phyloP scores from a whole-genome alignment of 2,329 filamentous ascomycete genomes.

The Trichoderma arundinaceum region DNA sequence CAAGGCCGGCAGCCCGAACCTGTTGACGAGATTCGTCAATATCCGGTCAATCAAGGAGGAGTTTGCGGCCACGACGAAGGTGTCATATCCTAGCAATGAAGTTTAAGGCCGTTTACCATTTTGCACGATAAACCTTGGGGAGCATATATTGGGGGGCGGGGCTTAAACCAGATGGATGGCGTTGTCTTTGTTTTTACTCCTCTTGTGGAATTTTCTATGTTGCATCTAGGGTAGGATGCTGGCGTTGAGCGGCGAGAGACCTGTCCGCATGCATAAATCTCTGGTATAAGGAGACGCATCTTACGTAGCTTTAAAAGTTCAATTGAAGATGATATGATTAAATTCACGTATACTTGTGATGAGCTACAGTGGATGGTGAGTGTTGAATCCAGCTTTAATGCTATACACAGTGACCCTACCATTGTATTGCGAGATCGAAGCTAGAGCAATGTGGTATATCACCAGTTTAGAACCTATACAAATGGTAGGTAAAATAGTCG shows the following conservation, averaged over 20 bases:
- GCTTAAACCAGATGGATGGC: conserved; percentile 6
- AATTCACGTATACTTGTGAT: background rate
- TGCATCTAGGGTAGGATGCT: conserved; percentile 18
- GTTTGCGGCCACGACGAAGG: conserved; percentile 66
- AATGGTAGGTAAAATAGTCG: too few relatives aligned
- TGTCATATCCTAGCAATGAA: conserved; percentile 76
- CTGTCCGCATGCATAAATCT: conserved; percentile 1
- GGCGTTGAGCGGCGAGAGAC: conserved; percentile 12
- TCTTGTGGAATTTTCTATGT: background rate
- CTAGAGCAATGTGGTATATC: too few relatives aligned
- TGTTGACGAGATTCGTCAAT: conserved; percentile 70
- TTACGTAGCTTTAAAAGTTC: background rate
- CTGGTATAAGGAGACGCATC: background rate
- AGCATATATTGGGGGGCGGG: background rate
- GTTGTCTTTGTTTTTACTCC: background rate
- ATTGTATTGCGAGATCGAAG: background rate
- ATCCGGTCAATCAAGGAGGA: conserved; percentile 76
- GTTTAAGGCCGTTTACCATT: conserved; percentile 44
- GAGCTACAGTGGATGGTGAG: background rate
- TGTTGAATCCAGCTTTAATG: background rate
- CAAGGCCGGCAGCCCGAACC: conserved; percentile 70
- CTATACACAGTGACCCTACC: background rate
- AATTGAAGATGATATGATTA: background rate
- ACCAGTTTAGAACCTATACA: too few relatives aligned
- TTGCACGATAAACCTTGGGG: background rate